phyloP scores from a whole-genome alignment of 768 basidiomycete species.

The Mycena rebaudengoi region DNA sequence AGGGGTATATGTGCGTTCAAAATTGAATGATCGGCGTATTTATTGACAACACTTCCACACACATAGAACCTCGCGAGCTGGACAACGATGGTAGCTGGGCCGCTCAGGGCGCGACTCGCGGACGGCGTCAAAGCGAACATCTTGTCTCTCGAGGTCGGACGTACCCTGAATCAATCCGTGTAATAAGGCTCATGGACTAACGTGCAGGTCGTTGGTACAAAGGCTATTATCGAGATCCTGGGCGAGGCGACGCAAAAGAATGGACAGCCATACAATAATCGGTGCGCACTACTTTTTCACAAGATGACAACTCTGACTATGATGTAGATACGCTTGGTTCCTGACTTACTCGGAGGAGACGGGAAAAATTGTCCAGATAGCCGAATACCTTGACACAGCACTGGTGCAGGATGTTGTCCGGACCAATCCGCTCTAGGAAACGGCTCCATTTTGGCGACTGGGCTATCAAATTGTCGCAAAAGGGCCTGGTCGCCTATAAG shows the following conservation, averaged over 20 bases:
- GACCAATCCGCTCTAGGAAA: no score
- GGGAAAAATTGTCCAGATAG: constrained; percentile 8
- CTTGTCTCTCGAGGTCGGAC: not conserved
- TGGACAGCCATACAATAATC: not conserved
- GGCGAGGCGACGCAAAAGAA: not conserved
- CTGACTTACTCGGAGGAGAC: constrained; percentile 10
- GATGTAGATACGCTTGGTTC: not conserved
- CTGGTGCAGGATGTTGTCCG: constrained; percentile 1
- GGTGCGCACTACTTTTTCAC: no score
- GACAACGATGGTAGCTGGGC: not conserved
- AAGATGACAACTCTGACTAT: not conserved
- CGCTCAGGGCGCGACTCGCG: not conserved
- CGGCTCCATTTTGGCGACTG: no score
- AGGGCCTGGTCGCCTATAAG: no score
- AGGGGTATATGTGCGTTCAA: not conserved
- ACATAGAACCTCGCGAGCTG: not conserved
- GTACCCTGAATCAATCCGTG: not conserved
- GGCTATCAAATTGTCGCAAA: no score
- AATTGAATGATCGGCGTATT: not conserved
- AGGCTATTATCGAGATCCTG: not conserved
- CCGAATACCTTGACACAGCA: constrained; percentile 6
- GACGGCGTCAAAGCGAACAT: not conserved
- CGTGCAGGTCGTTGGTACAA: not conserved
- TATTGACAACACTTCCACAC: not conserved
- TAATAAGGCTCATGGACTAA: not conserved